Evolutionary conservation across 768 basidiomycete genomes (phyloP).

Genomic region (Collybia sordida): DNA sequence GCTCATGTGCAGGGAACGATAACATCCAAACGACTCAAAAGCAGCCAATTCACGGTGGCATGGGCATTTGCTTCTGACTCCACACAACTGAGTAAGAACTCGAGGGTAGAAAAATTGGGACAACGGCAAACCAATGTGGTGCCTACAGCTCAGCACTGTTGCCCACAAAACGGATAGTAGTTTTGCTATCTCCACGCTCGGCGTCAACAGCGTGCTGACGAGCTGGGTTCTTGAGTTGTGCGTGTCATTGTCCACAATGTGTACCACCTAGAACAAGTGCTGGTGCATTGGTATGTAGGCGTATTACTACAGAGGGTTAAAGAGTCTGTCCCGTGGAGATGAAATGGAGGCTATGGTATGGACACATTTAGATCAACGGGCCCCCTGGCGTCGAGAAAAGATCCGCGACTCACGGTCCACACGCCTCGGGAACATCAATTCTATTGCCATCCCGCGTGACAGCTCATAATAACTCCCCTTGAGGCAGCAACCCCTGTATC

Average conservation of each 20-base stretch:
- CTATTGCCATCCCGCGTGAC: constrained; percentile 42
- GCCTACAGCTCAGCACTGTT: constrained; percentile 64
- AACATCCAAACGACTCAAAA: too few species aligned
- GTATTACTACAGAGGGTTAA: not conserved
- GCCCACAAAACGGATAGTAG: constrained; percentile 54
- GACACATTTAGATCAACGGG: not conserved
- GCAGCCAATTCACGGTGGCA: too few species aligned
- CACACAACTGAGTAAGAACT: too few species aligned
- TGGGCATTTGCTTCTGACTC: too few species aligned
- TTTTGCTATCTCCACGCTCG: constrained; percentile 28
- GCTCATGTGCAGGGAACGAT: too few species aligned
- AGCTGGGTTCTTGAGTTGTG: constrained; percentile 20
- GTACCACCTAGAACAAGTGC: constrained; percentile 39
- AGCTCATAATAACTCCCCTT: constrained; percentile 41
- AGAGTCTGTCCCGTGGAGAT: constrained; percentile 27
- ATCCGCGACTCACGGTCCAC: constrained; percentile 25
- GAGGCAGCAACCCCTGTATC: constrained; percentile 36
- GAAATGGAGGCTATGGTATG: constrained; percentile 21
- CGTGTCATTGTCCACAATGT: constrained; percentile 22
- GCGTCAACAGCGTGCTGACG: constrained; percentile 33
- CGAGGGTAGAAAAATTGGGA: too few species aligned
- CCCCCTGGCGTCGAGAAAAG: constrained; percentile 6
- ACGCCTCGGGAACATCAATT: constrained; percentile 36
- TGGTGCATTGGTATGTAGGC: too few species aligned
- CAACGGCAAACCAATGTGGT: constrained; percentile 8